Conservation (phyloP, 306 rosid genomes). For the Quercus suber region DNA sequence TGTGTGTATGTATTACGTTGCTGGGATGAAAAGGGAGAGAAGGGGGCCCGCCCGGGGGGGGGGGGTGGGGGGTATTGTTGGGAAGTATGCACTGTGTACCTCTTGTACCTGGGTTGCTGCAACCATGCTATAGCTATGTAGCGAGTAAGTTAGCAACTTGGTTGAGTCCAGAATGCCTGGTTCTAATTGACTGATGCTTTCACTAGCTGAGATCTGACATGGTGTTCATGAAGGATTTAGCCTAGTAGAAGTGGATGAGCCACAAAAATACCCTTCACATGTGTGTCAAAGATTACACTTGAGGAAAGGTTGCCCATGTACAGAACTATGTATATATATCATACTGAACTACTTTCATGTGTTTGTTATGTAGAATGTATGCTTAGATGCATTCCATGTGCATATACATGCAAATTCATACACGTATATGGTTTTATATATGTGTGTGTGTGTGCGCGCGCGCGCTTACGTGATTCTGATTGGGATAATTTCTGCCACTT, state of each 20-base stretch:
- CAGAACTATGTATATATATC: background rate
- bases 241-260: background rate
- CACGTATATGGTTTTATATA: too few species aligned
- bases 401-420: background rate
- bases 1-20: too few species aligned
- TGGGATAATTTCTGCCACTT: too few species aligned
- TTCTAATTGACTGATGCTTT: background rate
- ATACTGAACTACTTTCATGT: background rate
- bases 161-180: background rate
- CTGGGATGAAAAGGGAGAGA: too few species aligned
- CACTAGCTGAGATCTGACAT: background rate
- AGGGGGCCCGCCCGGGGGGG: too few species aligned
- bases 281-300: background rate
- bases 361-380: background rate
- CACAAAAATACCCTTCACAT: background rate
- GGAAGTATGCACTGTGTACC: background rate
- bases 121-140: background rate
- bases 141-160: background rate
- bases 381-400: background rate
- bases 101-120: background rate
- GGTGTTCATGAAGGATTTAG: background rate
- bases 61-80: too few species aligned
- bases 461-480: too few species aligned
- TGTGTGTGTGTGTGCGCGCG: background rate
- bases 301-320: background rate